Base-by-base conservation (phyloP, 768 basidiomycete genomes). In the Trametes cingulata region DNA sequence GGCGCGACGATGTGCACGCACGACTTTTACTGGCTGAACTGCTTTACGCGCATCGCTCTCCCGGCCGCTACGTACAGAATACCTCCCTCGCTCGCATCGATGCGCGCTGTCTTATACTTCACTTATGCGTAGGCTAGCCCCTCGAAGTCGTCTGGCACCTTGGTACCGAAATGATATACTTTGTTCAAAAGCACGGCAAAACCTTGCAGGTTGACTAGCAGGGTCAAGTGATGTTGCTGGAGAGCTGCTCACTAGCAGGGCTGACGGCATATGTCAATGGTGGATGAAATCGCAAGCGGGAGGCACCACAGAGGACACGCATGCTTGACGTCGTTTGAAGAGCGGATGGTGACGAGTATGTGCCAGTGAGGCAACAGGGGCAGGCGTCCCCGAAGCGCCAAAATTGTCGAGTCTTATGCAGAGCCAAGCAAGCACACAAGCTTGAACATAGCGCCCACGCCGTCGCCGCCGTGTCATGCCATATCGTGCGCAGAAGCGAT, bases 1-100 rank as follows among this genome's bases (percentile, higher is more conserved):
- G 20, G 47, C 48, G 59, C 42, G 40, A 17, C 36, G 46, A 37
- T 19, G 58, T 14, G 19, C 51, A 15, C 19, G 58, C 41, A 45
- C 60, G 53, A 56, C 51, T 24, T 46, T 61, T 57, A 56, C 60
- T 61, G 60, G 60, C 36, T 56, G 42, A 60, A 59, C 49, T 20
- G 19, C 37, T n/a, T 37, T 25, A 29, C 17, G 25, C 25, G 10
- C 25, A 25, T 33, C 40, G 48, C 48, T 17, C 8, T 19, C 42
- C 25, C 27, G 40, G 50, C 50, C 41, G 19, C 27, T 42, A 40
- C 40, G 14, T 53, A 25, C 52, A 29, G 40, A 25, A 8, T 10
- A 6, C 19, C 22, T 24, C 36, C 20, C 15, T 13, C 37, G 17
- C 37, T 20, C 49, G 50, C 50, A 17, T 52, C 22, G 50, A 52